Percentiles rank a stretch among this genome's conserved stretches.
Conservation (phyloP, 148 eudicot genomes). For the Rhododendron simsii region DNA sequence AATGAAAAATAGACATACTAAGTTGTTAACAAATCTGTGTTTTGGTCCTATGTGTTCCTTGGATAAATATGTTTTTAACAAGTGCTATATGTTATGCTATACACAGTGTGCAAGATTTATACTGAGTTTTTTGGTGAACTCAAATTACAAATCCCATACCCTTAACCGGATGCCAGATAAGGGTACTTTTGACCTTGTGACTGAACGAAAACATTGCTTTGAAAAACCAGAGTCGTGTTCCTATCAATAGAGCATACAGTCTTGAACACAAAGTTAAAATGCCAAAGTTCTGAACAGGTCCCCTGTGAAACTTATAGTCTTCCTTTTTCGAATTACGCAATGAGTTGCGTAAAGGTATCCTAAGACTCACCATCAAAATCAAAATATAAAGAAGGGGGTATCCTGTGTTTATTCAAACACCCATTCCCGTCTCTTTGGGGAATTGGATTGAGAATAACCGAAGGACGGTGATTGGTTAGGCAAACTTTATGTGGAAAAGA, state of each 20-base stretch:
- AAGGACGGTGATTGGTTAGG: not conserved
- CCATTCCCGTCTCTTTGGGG: not conserved
- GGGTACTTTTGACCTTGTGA: not conserved
- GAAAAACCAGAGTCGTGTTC: not conserved
- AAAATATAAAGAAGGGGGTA: not conserved
- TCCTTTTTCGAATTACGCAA: not conserved
- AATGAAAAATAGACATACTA: not conserved
- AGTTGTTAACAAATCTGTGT: too few species aligned
- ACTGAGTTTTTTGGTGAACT: not conserved
- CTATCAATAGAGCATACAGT: not conserved
- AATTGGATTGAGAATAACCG: not conserved
- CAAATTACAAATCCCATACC: not conserved
- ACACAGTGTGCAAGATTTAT: not conserved
- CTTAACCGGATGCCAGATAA: not conserved
- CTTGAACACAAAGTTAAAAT: not conserved
- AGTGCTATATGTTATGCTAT: not conserved
- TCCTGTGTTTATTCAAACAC: not conserved
- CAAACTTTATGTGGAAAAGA: not conserved
- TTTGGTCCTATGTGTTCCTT: not conserved
- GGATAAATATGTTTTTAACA: not conserved
- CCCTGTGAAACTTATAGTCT: not conserved
- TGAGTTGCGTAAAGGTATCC: not conserved
- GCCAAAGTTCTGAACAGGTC: not conserved
- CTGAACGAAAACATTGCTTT: not conserved
- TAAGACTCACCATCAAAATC: not conserved